Percentiles rank a stretch among this genome's conserved stretches.
Evolutionary conservation across 2,329 filamentous ascomycete genomes (phyloP).

Genomic region (Tolypocladium tundrense): DNA sequence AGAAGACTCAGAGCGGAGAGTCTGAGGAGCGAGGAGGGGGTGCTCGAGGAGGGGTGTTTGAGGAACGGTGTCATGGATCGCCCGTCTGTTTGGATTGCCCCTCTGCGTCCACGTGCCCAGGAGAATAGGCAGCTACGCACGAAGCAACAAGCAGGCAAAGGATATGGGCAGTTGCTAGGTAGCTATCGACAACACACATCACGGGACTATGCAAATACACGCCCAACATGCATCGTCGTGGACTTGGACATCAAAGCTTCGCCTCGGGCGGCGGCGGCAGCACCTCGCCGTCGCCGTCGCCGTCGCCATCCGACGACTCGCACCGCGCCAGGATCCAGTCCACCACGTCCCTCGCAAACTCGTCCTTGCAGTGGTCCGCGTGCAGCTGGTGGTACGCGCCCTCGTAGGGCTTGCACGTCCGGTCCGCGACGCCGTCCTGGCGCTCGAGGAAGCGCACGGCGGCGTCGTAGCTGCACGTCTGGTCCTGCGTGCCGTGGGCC

Average conservation of each 20-base stretch:
- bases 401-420: constrained; percentile 61
- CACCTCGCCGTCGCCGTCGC: not conserved
- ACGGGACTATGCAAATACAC: not conserved
- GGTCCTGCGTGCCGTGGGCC: constrained; percentile 67
- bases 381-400: constrained; percentile 72
- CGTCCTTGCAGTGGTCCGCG: constrained; percentile 43
- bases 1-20: not conserved
- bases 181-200: not conserved
- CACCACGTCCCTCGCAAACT: constrained; percentile 48
- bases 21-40: not conserved
- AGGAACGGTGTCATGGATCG: not conserved
- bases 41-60: too few species aligned
- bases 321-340: constrained; percentile 52
- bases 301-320: not conserved
- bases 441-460: constrained; percentile 54
- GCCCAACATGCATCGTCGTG: too few species aligned
- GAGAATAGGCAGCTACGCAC: too few species aligned
- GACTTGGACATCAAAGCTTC: constrained; percentile 22
- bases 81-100: not conserved
- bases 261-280: constrained; percentile 15
- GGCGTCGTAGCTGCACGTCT: constrained; percentile 54
- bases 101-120: not conserved
- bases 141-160: not conserved
- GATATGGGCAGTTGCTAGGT: not conserved
- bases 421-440: constrained; percentile 51